Conservation (phyloP, 441 rosid species). For the Monsonia emarginata region DNA sequence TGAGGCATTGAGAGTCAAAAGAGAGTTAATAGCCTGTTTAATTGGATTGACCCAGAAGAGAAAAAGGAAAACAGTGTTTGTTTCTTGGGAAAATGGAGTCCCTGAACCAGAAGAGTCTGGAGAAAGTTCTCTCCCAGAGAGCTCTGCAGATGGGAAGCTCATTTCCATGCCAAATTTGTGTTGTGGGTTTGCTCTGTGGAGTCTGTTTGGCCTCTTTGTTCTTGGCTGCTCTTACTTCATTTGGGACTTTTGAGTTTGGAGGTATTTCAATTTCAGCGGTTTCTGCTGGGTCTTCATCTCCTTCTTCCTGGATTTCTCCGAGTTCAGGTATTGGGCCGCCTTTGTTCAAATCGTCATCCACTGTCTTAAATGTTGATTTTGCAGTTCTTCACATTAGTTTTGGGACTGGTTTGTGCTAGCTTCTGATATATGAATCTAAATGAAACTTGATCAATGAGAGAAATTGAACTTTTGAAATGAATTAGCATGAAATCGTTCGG, state of each 20-base stretch:
- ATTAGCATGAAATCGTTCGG: no score
- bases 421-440: neutral
- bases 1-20: neutral
- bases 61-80: neutral
- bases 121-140: conserved; percentile 69
- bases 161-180: conserved; percentile 82
- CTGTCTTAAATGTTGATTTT: neutral
- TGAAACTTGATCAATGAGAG: no score
- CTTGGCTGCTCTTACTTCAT: conserved; percentile 71
- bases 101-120: conserved; percentile 47
- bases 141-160: conserved; percentile 80
- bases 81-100: conserved; percentile 27
- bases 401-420: neutral
- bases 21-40: neutral
- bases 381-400: neutral
- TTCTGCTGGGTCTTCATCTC: conserved; percentile 29
- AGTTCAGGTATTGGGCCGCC: conserved; percentile 4
- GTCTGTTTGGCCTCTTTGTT: conserved; percentile 73
- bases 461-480: no score
- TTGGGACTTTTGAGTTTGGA: conserved; percentile 45
- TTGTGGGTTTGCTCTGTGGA: conserved; percentile 77
- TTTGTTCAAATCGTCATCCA: no score
- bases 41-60: neutral
- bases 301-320: conserved; percentile 32
- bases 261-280: conserved; percentile 42